phyloP scores from a whole-genome alignment of 108 stramenopile genomes.

The Cyclotella baltica region DNA sequence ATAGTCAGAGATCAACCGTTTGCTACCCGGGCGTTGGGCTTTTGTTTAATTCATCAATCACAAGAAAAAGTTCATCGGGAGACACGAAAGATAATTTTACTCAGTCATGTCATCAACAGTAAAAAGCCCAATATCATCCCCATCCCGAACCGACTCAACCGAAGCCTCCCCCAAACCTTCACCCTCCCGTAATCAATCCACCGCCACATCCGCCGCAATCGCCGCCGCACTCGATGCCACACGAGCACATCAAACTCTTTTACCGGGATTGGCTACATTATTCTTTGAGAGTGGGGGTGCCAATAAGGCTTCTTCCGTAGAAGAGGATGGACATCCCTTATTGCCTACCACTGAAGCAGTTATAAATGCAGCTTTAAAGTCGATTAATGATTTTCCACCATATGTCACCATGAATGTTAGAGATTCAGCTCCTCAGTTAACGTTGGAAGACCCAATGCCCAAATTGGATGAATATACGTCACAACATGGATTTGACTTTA shows the following conservation, averaged over 20 bases:
- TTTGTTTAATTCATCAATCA: no score
- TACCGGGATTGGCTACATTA: constrained; percentile 24
- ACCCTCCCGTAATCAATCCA: constrained; percentile 12
- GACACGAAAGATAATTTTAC: no score
- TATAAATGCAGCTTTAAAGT: constrained; percentile 53
- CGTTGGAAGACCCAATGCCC: constrained; percentile 52
- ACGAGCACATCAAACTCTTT: not conserved
- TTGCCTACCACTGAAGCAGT: constrained; percentile 72
- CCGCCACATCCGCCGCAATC: constrained; percentile 14
- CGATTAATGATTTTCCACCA: constrained; percentile 74
- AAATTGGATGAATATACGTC: not conserved
- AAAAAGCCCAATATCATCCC: not conserved
- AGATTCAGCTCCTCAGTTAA: constrained; percentile 87
- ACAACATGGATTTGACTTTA: not conserved
- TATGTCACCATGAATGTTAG: constrained; percentile 71
- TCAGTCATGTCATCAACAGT: no score
- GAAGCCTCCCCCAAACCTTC: not conserved
- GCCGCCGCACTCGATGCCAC: constrained; percentile 24
- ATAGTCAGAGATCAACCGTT: no score
- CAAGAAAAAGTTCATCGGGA: no score
- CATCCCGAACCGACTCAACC: not conserved
- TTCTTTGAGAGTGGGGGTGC: constrained; percentile 8
- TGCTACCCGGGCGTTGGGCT: no score
- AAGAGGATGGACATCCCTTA: constrained; percentile 22
- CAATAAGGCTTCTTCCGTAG: not conserved